phyloP scores from a whole-genome alignment of 768 basidiomycete species.

The Daedaleopsis nitida region DNA sequence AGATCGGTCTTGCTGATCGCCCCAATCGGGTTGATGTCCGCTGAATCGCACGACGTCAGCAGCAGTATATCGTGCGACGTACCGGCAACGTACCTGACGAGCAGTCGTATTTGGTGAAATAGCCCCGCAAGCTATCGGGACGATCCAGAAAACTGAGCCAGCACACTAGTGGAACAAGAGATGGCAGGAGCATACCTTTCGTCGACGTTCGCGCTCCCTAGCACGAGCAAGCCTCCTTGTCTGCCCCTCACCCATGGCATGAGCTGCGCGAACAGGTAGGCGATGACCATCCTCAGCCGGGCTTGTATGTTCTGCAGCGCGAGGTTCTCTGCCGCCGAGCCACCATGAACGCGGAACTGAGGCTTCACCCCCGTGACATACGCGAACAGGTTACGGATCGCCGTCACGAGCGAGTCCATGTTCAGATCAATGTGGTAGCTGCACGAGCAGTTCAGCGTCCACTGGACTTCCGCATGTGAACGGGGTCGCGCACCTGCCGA shows the following conservation, averaged over 20 bases:
- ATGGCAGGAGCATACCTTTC: constrained; percentile 65
- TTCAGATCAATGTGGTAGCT: constrained; percentile 96
- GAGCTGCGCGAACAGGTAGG: constrained; percentile 94
- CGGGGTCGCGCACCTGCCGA: constrained; percentile 74
- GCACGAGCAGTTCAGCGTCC: constrained; percentile 4
- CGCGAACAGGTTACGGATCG: constrained; percentile 80
- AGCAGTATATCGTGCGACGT: neutral
- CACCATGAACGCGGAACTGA: constrained; percentile 86
- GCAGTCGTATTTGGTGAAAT: constrained; percentile 97
- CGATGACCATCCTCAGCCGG: constrained; percentile 89
- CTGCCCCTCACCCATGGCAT: constrained; percentile 89
- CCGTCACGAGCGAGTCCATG: constrained; percentile 90
- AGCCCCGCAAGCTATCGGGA: constrained; percentile 80
- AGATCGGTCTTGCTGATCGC: constrained; percentile 97
- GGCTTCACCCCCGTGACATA: constrained; percentile 77
- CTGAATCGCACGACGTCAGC: constrained; percentile 37
- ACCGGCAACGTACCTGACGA: constrained; percentile 71
- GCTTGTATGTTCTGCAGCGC: constrained; percentile 98
- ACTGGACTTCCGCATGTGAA: neutral
- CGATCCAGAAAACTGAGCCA: neutral
- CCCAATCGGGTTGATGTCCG: constrained; percentile 98
- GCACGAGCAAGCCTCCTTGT: constrained; percentile 83
- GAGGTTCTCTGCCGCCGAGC: constrained; percentile 84
- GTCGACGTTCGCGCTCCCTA: constrained; percentile 98
- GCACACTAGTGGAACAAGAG: neutral